Conservation (phyloP, 495 filamentous ascomycete species). For the Lasiosphaeria miniovina region DNA sequence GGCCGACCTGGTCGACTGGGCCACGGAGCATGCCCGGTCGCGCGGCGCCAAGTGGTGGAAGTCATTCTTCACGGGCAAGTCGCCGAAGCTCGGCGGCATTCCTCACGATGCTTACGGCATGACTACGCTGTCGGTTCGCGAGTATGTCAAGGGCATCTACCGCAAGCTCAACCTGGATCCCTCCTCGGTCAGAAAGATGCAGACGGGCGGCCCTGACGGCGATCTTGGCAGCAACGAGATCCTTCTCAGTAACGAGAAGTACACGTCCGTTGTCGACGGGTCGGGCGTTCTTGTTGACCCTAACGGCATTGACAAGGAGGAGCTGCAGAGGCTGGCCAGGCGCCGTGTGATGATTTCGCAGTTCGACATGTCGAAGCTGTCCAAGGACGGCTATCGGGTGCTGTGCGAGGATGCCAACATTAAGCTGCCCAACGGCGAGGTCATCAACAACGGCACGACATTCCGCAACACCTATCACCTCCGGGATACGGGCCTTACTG, state of each 20-base stretch:
- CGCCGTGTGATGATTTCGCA: constrained; percentile 83
- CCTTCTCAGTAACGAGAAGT: constrained; percentile 90
- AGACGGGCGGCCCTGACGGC: constrained; percentile 95
- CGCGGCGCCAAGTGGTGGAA: constrained; percentile 98
- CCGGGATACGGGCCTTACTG: constrained; percentile 68
- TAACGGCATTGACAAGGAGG: constrained; percentile 78
- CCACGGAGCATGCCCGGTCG: constrained; percentile 84
- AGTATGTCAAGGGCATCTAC: constrained; percentile 95
- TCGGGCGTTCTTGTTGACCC: constrained; percentile 93
- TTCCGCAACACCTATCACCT: constrained; percentile 98
- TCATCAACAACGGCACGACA: constrained; percentile 82
- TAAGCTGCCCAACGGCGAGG: constrained; percentile 79
- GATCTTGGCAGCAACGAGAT: constrained; percentile 98
- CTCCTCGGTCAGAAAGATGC: constrained; percentile 80
- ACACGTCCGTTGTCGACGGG: constrained; percentile 88
- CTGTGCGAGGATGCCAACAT: constrained; percentile 87
- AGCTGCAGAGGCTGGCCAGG: constrained; percentile 82
- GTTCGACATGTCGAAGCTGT: constrained; percentile 83
- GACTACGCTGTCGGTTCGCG: constrained; percentile 94
- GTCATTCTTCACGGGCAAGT: constrained; percentile 99
- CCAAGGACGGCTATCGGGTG: constrained; percentile 84
- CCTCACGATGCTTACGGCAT: constrained; percentile 96
- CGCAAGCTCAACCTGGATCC: constrained; percentile 88
- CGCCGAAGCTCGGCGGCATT: constrained; percentile 90
- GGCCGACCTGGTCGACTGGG: constrained; percentile 95